Evolutionary conservation across 2,329 filamentous ascomycete species (phyloP).

Genomic region (Apiospora pterosperma): DNA sequence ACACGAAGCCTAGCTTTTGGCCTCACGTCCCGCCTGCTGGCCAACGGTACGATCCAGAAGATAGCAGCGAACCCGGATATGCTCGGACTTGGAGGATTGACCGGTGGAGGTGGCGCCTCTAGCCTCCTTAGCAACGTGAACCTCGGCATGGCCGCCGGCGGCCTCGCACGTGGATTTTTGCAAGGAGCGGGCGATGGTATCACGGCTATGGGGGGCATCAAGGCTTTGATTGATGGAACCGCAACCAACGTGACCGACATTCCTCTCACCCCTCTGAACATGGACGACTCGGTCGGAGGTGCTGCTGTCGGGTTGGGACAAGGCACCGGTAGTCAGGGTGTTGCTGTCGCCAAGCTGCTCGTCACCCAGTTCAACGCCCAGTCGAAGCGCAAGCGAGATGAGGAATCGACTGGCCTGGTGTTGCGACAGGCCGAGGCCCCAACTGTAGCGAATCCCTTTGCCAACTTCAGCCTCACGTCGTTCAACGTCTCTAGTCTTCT

Average conservation of each 20-base stretch:
- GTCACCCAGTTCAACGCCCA: constrained; percentile 16
- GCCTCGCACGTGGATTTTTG: constrained; percentile 31
- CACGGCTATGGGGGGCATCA: constrained; percentile 27
- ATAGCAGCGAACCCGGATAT: constrained; percentile 9
- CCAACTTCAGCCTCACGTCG: constrained; percentile 5
- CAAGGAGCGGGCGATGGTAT: constrained; percentile 32
- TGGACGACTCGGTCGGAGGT: constrained; percentile 32
- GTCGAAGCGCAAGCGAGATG: not conserved
- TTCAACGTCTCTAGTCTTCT: constrained; percentile 25
- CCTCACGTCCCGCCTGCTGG: constrained; percentile 27
- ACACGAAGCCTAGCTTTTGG: constrained; percentile 21
- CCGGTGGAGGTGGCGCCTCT: not conserved
- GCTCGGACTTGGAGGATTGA: not conserved
- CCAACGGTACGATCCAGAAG: constrained; percentile 27
- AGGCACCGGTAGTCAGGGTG: constrained; percentile 30
- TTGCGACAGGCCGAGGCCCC: not conserved
- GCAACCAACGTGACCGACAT: constrained; percentile 16
- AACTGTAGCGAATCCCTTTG: not conserved
- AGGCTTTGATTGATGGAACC: constrained; percentile 27
- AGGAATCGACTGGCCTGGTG: not conserved
- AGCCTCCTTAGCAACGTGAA: constrained; percentile 19
- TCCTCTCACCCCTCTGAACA: constrained; percentile 22
- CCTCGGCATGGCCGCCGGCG: constrained; percentile 27
- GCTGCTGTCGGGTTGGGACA: constrained; percentile 32
- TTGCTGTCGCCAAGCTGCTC: constrained; percentile 26